Base-by-base conservation (phyloP, 805 yeast species). In the Candida anglica region DNA sequence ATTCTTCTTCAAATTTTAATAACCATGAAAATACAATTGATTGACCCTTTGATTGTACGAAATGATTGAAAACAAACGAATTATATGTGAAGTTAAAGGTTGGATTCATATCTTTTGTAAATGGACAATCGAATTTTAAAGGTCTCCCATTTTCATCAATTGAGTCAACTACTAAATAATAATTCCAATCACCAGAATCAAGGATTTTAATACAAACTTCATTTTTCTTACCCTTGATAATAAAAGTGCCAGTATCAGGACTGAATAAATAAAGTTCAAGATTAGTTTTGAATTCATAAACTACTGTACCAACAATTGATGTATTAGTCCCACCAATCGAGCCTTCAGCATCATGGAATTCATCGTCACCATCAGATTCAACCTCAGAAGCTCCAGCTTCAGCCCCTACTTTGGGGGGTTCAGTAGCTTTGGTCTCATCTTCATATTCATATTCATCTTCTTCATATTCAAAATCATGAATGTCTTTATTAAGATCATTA, bases 31-130 rank as follows among this genome's bases (percentile, higher is more conserved):
- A n/a, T n/a, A n/a, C n/a, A n/a, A n/a, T n/a, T n/a, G n/a, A n/a
- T n/a, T n/a, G n/a, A n/a, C n/a, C n/a, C n/a, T n/a, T n/a, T n/a
- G n/a, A n/a, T n/a, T n/a, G 17, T 19, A 31, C 23, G 18, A 57
- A 60, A 41, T 74, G 69, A 52, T 84, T 82, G 69, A 86, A 87
- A 10, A 82, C 71, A 44, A 87, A 82, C 1, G 85, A 69, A 10
- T 55, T 43, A 20, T 71, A 53, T 9, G 71, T 77, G 40, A 65
- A 69, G 49, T 80, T 77, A 51, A 85, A 80, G n/a, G 73, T 66
- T 2, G 93, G 86, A 48, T 73, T 79, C 57, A 86, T 60, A 19
- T 69, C 67, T 9, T 74, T 67, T 8, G 63, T 51, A 3, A n/a
- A n/a, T n/a, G n/a, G n/a, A n/a, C n/a, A n/a, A n/a, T n/a, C n/a